Conservation (phyloP, 345 rosid species). For the Cochlearia excelsa region DNA sequence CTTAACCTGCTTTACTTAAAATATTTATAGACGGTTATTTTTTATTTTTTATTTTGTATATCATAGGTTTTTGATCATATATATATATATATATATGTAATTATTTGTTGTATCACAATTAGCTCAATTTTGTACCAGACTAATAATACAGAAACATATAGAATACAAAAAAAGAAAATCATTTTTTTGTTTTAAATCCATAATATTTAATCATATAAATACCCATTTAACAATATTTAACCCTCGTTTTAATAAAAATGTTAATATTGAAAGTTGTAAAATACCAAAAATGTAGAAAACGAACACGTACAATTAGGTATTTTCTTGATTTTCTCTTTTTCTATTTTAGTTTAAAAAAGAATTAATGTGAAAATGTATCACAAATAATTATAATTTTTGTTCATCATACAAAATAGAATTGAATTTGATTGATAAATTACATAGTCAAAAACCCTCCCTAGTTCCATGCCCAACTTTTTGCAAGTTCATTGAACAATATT, state of each 20-base stretch:
- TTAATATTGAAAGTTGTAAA: no score
- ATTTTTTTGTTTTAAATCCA: no score
- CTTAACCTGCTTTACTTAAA: constrained; percentile 11
- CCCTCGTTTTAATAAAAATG: no score
- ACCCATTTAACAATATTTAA: no score
- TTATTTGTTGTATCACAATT: constrained; percentile 27
- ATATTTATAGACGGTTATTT: not conserved
- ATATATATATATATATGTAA: constrained; percentile 8
- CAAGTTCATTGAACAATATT: constrained; percentile 28
- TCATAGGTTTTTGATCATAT: constrained; percentile 7
- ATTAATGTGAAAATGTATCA: not conserved
- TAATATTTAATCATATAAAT: no score
- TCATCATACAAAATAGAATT: not conserved
- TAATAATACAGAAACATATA: no score
- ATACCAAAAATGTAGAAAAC: no score
- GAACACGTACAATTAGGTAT: no score
- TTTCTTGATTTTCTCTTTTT: no score
- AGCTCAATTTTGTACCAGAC: constrained; percentile 9
- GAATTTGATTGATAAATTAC: constrained; percentile 4
- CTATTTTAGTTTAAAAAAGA: no score
- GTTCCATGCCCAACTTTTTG: constrained; percentile 20
- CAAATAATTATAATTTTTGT: not conserved
- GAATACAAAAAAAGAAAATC: no score
- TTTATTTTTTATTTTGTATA: constrained; percentile 4
- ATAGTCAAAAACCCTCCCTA: constrained; percentile 31